These are phyloP conservation scores for Phytophthora aleatoria DNA, from an alignment of 352 stramenopile species.

Conservation along the genomic window DNA sequence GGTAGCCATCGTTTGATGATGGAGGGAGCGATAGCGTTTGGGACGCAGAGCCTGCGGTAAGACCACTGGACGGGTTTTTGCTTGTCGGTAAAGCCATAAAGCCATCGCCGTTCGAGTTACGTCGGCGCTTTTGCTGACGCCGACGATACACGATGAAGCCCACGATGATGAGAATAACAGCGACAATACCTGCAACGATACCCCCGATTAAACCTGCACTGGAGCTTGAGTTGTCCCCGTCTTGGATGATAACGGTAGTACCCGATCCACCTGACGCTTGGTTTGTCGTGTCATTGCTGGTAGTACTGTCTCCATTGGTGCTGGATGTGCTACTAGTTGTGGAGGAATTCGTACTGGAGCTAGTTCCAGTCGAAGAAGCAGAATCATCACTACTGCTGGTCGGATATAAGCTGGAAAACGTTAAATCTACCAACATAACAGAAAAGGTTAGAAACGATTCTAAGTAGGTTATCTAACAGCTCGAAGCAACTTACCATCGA, in stretches of 20 bases:
- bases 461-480: neutral
- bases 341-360: conserved; percentile 18
- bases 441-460: neutral
- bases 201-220: conserved; percentile 28
- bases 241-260: conserved; percentile 11
- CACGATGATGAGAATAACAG: conserved; percentile 25
- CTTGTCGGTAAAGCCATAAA: conserved; percentile 12
- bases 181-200: conserved; percentile 23
- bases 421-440: conserved; percentile 23
- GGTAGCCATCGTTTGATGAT: conserved; percentile 35
- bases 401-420: conserved; percentile 39
- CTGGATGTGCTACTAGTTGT: conserved; percentile 9
- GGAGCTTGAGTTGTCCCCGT: conserved; percentile 18
- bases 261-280: conserved; percentile 17
- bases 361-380: conserved; percentile 6
- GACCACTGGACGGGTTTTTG: conserved; percentile 13
- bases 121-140: conserved; percentile 8
- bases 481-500: conserved; percentile 26
- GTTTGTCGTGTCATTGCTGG: conserved; percentile 12
- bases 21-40: conserved; percentile 21
- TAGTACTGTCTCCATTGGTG: conserved; percentile 1
- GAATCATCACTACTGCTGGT: conserved; percentile 13
- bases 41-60: conserved; percentile 14
- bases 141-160: conserved; percentile 36
- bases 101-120: neutral